Evolutionary conservation across 352 stramenopile species (phyloP).

Genomic region (Globisporangium yorkense): DNA sequence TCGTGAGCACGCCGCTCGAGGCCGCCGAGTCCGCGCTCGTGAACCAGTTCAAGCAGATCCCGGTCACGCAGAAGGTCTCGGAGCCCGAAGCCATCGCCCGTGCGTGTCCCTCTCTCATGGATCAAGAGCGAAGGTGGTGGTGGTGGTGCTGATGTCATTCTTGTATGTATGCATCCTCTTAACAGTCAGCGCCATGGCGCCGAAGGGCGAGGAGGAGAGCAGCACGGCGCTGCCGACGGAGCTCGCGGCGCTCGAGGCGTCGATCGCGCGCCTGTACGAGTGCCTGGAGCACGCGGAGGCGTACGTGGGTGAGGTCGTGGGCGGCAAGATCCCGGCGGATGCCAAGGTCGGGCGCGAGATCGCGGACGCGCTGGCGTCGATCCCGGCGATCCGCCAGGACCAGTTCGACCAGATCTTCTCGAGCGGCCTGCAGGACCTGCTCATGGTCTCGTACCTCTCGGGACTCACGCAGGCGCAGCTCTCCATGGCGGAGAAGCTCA

Average conservation of each 20-base stretch:
- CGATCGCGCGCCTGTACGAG: conserved; percentile 87
- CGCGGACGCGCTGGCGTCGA: conserved; percentile 90
- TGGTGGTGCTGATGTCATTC: background rate
- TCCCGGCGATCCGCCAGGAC: conserved; percentile 91
- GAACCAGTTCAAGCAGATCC: conserved; percentile 93
- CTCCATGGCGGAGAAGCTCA: conserved; percentile 97
- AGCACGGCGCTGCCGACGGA: conserved; percentile 60
- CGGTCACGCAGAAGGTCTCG: conserved; percentile 86
- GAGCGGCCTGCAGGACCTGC: conserved; percentile 95
- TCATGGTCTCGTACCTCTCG: conserved; percentile 98
- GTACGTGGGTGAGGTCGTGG: conserved; percentile 92
- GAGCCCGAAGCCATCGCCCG: conserved; percentile 92
- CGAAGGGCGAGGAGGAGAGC: conserved; percentile 25
- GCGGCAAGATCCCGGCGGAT: conserved; percentile 68
- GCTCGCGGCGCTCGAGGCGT: conserved; percentile 59
- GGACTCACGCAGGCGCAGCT: conserved; percentile 97
- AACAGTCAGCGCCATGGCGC: conserved; percentile 69
- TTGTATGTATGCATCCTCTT: conserved; percentile 5
- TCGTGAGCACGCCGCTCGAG: conserved; percentile 86
- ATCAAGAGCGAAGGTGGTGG: background rate
- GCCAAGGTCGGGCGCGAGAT: conserved; percentile 90
- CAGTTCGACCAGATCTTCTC: conserved; percentile 97
- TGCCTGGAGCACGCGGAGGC: conserved; percentile 86
- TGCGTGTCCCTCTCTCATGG: conserved; percentile 35
- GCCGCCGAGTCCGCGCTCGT: conserved; percentile 88